Evolutionary conservation across 305 asterid genomes (phyloP).

Genomic region (Plantago coronopus): DNA sequence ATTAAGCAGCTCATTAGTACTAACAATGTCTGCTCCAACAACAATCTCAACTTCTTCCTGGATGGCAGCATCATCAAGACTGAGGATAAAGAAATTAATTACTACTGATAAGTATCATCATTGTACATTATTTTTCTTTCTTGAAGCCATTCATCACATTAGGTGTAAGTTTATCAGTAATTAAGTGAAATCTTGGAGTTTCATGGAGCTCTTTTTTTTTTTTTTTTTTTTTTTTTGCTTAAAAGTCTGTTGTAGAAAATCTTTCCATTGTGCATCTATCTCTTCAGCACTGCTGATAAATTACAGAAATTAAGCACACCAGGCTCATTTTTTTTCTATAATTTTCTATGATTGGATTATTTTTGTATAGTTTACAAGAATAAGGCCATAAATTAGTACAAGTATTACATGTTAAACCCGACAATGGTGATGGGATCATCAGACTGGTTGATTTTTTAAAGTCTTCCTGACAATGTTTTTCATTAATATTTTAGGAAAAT

Average conservation of each 20-base stretch:
- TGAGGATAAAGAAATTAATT: slow-evolving; percentile 37
- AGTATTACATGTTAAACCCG: slow-evolving; percentile 5
- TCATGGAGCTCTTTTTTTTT: not conserved
- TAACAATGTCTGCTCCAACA: slow-evolving; percentile 26
- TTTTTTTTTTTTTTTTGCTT: not conserved
- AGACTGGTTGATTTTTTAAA: not conserved
- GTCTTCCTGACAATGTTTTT: slow-evolving; percentile 27
- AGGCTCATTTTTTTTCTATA: no score
- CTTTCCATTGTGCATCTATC: not conserved
- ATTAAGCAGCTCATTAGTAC: slow-evolving; percentile 62
- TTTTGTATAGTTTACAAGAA: slow-evolving; percentile 1
- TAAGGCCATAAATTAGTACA: not conserved
- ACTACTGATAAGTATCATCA: slow-evolving; percentile 24
- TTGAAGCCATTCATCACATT: not conserved
- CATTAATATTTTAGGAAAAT: not conserved
- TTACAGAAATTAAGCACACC: no score
- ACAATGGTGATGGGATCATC: slow-evolving; percentile 10
- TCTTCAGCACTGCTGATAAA: no score
- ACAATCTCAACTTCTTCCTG: slow-evolving; percentile 26
- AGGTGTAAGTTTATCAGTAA: slow-evolving; percentile 1
- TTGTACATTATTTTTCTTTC: not conserved
- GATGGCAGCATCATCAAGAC: slow-evolving; percentile 46
- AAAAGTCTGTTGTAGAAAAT: slow-evolving; percentile 17
- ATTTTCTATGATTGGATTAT: slow-evolving; percentile 3
- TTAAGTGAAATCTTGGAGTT: not conserved